Conservation (phyloP, 345 rosid species). For the Pistacia integerrima region DNA sequence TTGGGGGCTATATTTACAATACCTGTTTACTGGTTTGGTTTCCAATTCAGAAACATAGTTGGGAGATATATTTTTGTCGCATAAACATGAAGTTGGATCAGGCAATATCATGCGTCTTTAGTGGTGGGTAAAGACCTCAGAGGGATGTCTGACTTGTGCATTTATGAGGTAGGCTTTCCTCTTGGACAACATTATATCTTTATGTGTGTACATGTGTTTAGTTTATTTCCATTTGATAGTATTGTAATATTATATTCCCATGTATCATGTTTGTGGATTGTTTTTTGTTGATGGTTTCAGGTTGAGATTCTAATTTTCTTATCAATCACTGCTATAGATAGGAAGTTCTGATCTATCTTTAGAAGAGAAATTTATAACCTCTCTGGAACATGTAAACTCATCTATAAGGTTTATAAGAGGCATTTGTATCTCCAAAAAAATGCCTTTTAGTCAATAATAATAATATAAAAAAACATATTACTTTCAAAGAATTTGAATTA, state of each 20-base stretch:
- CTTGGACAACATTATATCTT: not conserved
- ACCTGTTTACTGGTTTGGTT: slow-evolving; percentile 22
- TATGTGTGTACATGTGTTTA: not conserved
- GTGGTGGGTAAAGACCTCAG: slow-evolving; percentile 58
- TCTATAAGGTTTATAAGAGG: not conserved
- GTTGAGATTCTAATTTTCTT: slow-evolving; percentile 6
- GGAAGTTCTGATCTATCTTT: not conserved
- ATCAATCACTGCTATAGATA: not conserved
- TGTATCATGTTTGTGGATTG: not conserved
- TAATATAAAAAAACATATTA: not conserved
- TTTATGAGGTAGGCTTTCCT: slow-evolving; percentile 54
- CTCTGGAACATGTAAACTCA: not conserved
- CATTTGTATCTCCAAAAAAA: not conserved
- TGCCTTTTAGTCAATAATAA: not conserved
- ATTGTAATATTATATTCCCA: not conserved
- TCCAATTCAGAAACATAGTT: slow-evolving; percentile 39
- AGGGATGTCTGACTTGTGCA: slow-evolving; percentile 76
- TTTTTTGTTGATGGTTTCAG: slow-evolving; percentile 5
- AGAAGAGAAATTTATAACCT: not conserved
- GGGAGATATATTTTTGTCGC: slow-evolving; percentile 30
- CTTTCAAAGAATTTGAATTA: not conserved
- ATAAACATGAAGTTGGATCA: slow-evolving; percentile 45
- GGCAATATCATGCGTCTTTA: slow-evolving; percentile 38
- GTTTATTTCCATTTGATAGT: not conserved
- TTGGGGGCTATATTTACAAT: slow-evolving; percentile 7